A percentile compares a stretch with the other conserved stretches of the same genome.
Evolutionary conservation across 768 basidiomycete genomes (phyloP).

Genomic region (Suillus subluteus): DNA sequence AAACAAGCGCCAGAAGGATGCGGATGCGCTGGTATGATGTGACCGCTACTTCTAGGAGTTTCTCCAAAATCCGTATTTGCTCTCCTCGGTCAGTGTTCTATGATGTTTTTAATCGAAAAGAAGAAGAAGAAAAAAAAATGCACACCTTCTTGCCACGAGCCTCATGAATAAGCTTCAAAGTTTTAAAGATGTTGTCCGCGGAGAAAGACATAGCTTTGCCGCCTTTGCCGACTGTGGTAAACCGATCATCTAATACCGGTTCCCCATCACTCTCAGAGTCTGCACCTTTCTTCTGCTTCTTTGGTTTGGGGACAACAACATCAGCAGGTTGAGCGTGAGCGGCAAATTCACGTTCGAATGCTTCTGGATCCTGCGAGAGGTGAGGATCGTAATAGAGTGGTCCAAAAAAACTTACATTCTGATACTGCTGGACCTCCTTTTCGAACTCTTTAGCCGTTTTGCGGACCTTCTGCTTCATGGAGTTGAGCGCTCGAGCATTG

Average conservation of each 20-base stretch:
- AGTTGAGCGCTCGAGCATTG: slow-evolving; percentile 91
- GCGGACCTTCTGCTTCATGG: slow-evolving; percentile 98
- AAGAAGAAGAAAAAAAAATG: neutral
- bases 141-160: slow-evolving; percentile 94
- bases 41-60: slow-evolving; percentile 80
- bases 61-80: slow-evolving; percentile 90
- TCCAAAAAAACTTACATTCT: slow-evolving; percentile 55
- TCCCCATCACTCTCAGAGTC: slow-evolving; percentile 48
- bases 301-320: slow-evolving; percentile 38
- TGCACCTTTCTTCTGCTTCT: slow-evolving; percentile 38
- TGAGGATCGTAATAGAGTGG: neutral
- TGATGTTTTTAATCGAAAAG: slow-evolving; percentile 11
- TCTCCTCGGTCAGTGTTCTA: slow-evolving; percentile 97
- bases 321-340: slow-evolving; percentile 53
- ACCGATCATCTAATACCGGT: slow-evolving; percentile 57
- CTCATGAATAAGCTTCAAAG: slow-evolving; percentile 87
- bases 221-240: slow-evolving; percentile 90
- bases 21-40: slow-evolving; percentile 94
- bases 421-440: slow-evolving; percentile 74
- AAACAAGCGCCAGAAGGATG: slow-evolving; percentile 90
- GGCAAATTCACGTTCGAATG: slow-evolving; percentile 78
- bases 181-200: slow-evolving; percentile 88
- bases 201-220: slow-evolving; percentile 84
- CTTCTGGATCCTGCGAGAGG: slow-evolving; percentile 76
- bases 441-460: slow-evolving; percentile 92